Conservation (phyloP, 306 rosid species). For the Lagenaria siceraria region DNA sequence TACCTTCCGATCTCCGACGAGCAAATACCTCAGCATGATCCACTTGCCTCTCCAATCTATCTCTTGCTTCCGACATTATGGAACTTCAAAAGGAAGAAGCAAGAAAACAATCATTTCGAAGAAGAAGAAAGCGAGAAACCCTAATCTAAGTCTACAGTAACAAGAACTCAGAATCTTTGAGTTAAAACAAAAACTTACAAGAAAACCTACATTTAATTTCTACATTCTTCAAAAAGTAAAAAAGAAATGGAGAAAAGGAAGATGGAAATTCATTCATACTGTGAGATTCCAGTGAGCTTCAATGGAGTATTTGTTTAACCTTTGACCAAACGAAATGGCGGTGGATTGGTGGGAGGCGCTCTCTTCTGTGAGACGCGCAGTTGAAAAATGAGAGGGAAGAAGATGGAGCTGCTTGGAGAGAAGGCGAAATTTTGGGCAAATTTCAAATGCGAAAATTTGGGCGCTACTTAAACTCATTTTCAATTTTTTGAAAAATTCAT, state of each 20-base stretch:
- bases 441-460: neutral
- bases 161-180: neutral
- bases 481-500: neutral
- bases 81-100: neutral
- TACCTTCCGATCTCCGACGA: constrained; percentile 18
- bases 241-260: neutral
- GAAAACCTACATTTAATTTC: neutral
- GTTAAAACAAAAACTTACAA: neutral
- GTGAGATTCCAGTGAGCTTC: neutral
- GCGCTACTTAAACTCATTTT: constrained; percentile 4
- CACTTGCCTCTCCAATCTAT: constrained; percentile 28
- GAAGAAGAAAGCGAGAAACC: neutral
- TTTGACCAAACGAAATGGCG: neutral
- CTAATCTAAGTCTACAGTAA: neutral
- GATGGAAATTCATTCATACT: neutral
- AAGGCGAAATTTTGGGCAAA: neutral
- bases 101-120: neutral
- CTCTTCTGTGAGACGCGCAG: neutral
- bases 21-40: constrained; percentile 26
- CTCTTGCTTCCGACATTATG: constrained; percentile 59
- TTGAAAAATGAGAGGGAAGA: neutral
- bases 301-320: neutral
- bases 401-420: neutral
- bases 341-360: neutral
- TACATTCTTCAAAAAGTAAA: neutral